phyloP scores from a whole-genome alignment of 2,329 filamentous ascomycete species.

The Phoma sp. region DNA sequence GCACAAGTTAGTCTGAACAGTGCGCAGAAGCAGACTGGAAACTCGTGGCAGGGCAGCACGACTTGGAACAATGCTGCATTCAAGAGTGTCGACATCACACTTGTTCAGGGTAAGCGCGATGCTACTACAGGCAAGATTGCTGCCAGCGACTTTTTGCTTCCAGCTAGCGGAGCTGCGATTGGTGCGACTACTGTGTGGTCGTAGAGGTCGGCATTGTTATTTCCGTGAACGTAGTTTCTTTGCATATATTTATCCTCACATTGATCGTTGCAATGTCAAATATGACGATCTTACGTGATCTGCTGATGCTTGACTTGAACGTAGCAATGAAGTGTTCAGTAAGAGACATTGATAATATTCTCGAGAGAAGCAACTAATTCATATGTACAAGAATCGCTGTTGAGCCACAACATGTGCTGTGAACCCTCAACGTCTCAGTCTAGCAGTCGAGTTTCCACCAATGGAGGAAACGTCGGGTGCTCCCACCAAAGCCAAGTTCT shows the following conservation, averaged over 20 bases:
- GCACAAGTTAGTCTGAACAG: slow-evolving; percentile 28
- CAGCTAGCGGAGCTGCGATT: slow-evolving; percentile 46
- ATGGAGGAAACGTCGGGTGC: slow-evolving; percentile 25
- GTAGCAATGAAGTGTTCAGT: too few relatives aligned
- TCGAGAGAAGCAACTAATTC: background rate
- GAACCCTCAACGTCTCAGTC: background rate
- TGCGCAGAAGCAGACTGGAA: slow-evolving; percentile 42
- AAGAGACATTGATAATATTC: too few relatives aligned
- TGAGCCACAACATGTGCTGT: background rate
- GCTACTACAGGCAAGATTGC: slow-evolving; percentile 48
- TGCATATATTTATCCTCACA: background rate
- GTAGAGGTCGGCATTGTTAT: background rate
- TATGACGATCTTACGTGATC: too few relatives aligned
- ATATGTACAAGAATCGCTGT: background rate
- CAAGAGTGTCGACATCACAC: slow-evolving; percentile 45
- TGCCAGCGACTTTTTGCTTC: slow-evolving; percentile 53
- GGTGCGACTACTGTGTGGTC: slow-evolving; percentile 49
- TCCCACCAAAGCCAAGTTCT: slow-evolving; percentile 56
- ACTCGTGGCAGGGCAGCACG: slow-evolving; percentile 52
- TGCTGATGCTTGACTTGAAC: too few relatives aligned
- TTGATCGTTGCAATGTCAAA: too few relatives aligned
- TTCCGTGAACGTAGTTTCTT: background rate
- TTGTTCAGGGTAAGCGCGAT: slow-evolving; percentile 49
- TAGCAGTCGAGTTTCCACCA: slow-evolving; percentile 19
- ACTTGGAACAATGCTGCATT: slow-evolving; percentile 52